Base-by-base conservation (phyloP, 2,329 filamentous ascomycete species). In the Pleoardoris graminearum region DNA sequence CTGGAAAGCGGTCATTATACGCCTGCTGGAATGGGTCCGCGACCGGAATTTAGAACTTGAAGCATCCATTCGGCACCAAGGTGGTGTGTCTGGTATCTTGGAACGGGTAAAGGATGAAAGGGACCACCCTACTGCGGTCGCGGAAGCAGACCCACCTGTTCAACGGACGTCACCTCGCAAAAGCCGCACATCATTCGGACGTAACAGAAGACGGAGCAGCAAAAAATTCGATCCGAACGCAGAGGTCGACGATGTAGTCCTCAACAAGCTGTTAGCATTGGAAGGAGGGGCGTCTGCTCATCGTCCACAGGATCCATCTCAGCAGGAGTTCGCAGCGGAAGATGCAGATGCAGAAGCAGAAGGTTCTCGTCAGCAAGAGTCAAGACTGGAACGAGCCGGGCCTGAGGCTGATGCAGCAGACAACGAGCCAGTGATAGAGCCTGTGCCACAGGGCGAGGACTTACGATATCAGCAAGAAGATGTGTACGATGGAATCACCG, bases 1-100 rank as follows among this genome's bases (percentile, higher is more conserved):
- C 3, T 85, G 82, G 82, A 59, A 72, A 0, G 60, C 68, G 2
- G 81, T 84, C 47, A 63, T 80, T 5, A 57, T 77, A 0, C 66
- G 74, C 7, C 64, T 78, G 5, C 67, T 78, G 1, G 60, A 72
- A 16, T 85, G 82, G 80, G 71, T 76, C 17, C 74, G 75, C 50
- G 57, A 62, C 7, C 75, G 80, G 17, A 69, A 72, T 27, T 60
- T 66, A 5, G 79, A 84, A 53, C 75, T 85, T 36, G 65, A 74
- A 17, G 46, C 61, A 2, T 66, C 72, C 1, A 71, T 85, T 16
- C 59, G 67, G 8, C 44, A 59, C 2, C 72, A 76, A 52, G 79
- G 79, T 2, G 77, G 78, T n/a, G 58, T 77, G 11, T 62, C 72
- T 11, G 62, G 54, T n/a, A 75, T 80, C 43, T 48, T 70, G 10